phyloP scores from a whole-genome alignment of 2,329 filamentous ascomycete genomes.

The Paraphoma sp. region DNA sequence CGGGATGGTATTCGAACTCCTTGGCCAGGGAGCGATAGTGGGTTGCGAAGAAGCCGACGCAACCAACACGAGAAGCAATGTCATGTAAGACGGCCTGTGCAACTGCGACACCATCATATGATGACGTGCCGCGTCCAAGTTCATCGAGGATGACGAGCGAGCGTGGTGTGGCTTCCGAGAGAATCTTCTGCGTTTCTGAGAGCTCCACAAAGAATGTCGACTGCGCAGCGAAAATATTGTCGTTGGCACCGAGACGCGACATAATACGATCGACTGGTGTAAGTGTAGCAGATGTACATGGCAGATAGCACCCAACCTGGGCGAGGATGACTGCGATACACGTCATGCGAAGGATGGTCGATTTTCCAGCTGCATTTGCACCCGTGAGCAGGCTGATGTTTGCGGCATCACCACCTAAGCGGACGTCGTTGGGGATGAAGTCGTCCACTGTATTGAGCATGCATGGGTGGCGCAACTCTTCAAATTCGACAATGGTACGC shows the following conservation, averaged over 20 bases:
- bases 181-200: conserved; percentile 96
- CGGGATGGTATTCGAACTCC: conserved; percentile 88
- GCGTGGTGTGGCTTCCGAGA: conserved; percentile 89
- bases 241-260: conserved; percentile 95
- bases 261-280: conserved; percentile 97
- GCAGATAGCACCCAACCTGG: conserved; percentile 92
- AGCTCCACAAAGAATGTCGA: conserved; percentile 98
- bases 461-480: conserved; percentile 92
- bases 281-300: conserved; percentile 79
- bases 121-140: conserved; percentile 90
- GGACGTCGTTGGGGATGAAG: conserved; percentile 95
- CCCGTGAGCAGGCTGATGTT: conserved; percentile 94
- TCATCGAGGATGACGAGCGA: conserved; percentile 97
- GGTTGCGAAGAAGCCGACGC: conserved; percentile 94
- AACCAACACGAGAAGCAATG: conserved; percentile 89
- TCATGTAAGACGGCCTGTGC: conserved; percentile 98
- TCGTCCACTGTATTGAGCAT: conserved; percentile 88
- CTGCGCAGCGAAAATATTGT: conserved; percentile 98
- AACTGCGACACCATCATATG: conserved; percentile 95
- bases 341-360: conserved; percentile 94
- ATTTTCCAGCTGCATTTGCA: conserved; percentile 97
- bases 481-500: conserved; percentile 87
- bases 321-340: conserved; percentile 97
- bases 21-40: conserved; percentile 94
- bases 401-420: conserved; percentile 77